phyloP scores from a whole-genome alignment of 306 rosid species.

The Malus sieversii region DNA sequence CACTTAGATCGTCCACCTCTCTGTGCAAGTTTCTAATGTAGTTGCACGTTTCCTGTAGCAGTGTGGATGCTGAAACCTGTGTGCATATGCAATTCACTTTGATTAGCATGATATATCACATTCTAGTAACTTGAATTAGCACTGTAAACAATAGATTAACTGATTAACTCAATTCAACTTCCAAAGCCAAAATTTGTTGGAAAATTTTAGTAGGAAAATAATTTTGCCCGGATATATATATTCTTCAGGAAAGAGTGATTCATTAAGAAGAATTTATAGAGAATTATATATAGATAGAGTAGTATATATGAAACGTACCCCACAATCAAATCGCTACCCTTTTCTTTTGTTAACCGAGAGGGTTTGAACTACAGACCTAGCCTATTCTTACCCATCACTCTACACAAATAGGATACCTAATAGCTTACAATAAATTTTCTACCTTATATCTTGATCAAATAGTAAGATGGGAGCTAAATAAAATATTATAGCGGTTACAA shows the following conservation, averaged over 20 bases:
- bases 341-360: background rate
- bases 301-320: background rate
- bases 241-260: no score
- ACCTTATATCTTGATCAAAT: background rate
- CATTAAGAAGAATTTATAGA: no score
- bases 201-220: background rate
- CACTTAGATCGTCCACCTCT: constrained; percentile 88
- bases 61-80: constrained; percentile 68
- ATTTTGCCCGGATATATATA: background rate
- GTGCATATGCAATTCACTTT: background rate
- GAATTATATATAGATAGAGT: no score
- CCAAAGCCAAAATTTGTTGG: background rate
- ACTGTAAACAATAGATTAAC: background rate
- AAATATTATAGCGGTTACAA: background rate
- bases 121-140: background rate
- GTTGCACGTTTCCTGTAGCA: constrained; percentile 85
- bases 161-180: no score
- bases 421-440: background rate
- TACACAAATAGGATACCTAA: background rate
- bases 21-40: constrained; percentile 73
- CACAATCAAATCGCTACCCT: background rate
- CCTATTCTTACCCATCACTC: no score
- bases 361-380: background rate
- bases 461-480: background rate
- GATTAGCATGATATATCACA: background rate